Conservation (phyloP, 1,284 basidiomycete genomes). For the Cystobasidium slooffiae region DNA sequence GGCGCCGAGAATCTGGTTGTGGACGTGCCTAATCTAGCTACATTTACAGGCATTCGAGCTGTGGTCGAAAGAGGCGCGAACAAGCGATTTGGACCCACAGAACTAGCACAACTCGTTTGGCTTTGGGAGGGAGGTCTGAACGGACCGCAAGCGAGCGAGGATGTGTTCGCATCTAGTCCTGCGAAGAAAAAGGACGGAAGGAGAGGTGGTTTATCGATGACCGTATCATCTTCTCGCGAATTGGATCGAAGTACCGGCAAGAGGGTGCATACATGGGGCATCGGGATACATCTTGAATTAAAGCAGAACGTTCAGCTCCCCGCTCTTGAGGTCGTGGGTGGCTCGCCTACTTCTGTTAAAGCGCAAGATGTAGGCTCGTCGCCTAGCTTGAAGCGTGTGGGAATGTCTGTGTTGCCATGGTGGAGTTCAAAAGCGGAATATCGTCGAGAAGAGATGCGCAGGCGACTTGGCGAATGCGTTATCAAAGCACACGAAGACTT, state of each 20-base stretch:
- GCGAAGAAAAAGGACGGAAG: neutral
- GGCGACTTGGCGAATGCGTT: constrained; percentile 36
- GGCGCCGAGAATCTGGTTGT: constrained; percentile 20
- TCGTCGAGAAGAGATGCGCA: constrained; percentile 35
- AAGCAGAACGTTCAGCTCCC: constrained; percentile 39
- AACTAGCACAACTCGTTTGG: constrained; percentile 44
- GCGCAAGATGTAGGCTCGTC: neutral
- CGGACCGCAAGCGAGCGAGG: constrained; percentile 24
- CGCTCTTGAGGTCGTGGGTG: constrained; percentile 29
- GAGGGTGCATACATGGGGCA: constrained; percentile 43
- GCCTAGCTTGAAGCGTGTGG: constrained; percentile 24
- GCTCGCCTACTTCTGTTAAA: neutral
- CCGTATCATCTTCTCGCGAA: constrained; percentile 35
- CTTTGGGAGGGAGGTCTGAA: constrained; percentile 39
- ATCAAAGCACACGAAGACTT: constrained; percentile 35
- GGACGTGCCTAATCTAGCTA: constrained; percentile 40
- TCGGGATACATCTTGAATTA: constrained; percentile 41
- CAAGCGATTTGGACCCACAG: constrained; percentile 32
- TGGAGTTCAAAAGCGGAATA: constrained; percentile 43
- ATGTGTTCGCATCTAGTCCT: neutral
- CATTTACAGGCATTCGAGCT: constrained; percentile 27
- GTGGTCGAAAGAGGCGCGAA: constrained; percentile 38
- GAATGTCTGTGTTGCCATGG: constrained; percentile 41
- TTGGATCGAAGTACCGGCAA: constrained; percentile 22
- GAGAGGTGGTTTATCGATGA: constrained; percentile 33